Evolutionary conservation across 106 monocot species (phyloP).

Genomic region (Acorus gramineus): DNA sequence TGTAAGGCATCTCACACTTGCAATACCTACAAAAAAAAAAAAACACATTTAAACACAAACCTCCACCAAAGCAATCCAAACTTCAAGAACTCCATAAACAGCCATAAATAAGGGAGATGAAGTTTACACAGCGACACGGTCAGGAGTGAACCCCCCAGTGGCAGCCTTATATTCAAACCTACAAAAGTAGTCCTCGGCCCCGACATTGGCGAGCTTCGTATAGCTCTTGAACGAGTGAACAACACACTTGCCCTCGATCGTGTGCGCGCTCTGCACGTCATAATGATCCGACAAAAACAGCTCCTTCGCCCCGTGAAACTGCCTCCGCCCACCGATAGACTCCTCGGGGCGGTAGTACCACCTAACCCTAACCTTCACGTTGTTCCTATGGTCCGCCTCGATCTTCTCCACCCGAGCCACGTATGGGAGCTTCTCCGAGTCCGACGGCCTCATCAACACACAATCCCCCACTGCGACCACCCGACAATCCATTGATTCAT

Average conservation of each 20-base stretch:
- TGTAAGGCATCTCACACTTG: conserved; percentile 58
- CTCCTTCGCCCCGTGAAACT: conserved; percentile 74
- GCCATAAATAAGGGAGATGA: not conserved
- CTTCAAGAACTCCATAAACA: not conserved
- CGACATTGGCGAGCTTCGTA: conserved; percentile 59
- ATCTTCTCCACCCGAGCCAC: conserved; percentile 62
- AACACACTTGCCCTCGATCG: conserved; percentile 63
- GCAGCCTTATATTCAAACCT: conserved; percentile 46
- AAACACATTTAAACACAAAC: not conserved
- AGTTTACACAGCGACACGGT: conserved; percentile 35
- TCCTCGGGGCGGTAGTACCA: conserved; percentile 83
- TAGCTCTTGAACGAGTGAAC: conserved; percentile 76
- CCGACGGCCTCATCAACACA: conserved; percentile 60
- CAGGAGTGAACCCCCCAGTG: conserved; percentile 38
- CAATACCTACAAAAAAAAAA: conserved; percentile 28
- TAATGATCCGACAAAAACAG: conserved; percentile 67
- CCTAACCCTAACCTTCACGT: conserved; percentile 45
- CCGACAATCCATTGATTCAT: not conserved
- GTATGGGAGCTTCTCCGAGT: conserved; percentile 51
- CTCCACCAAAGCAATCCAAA: not conserved
- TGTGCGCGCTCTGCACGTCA: conserved; percentile 60
- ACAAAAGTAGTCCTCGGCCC: conserved; percentile 37
- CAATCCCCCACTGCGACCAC: conserved; percentile 42
- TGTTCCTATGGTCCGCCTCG: conserved; percentile 50
- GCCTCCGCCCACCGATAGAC: conserved; percentile 55